These are phyloP conservation scores for Arthrocladium fulminans DNA, from an alignment of 2,329 filamentous ascomycete species.

Conservation along the genomic window DNA sequence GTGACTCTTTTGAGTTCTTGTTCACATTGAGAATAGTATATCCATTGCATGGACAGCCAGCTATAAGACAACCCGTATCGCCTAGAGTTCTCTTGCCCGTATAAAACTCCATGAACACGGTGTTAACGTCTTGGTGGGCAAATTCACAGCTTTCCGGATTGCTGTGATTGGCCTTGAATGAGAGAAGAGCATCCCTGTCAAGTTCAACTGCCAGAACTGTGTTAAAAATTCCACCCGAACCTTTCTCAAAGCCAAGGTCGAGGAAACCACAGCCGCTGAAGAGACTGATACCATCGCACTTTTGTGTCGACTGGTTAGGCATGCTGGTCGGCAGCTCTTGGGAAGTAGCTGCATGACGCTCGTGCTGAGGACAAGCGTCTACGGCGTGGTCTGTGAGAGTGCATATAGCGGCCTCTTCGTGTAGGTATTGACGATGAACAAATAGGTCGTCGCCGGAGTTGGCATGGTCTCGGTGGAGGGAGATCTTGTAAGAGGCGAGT, in stretches of 20 bases:
- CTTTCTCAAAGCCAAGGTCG: conserved; percentile 66
- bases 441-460: conserved; percentile 48
- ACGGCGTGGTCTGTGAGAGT: neutral
- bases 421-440: conserved; percentile 60
- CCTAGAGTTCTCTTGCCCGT: conserved; percentile 49
- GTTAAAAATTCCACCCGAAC: conserved; percentile 47
- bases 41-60: conserved; percentile 68
- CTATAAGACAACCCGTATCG: conserved; percentile 59
- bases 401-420: conserved; percentile 32
- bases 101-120: neutral
- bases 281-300: conserved; percentile 55
- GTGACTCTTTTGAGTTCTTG: conserved; percentile 46
- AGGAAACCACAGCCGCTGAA: conserved; percentile 74
- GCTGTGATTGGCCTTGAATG: conserved; percentile 57
- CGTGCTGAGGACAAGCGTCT: neutral
- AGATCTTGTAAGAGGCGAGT: conserved; percentile 48
- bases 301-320: neutral
- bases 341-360: neutral
- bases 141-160: conserved; percentile 27
- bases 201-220: conserved; percentile 63
- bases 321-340: neutral
- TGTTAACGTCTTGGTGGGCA: conserved; percentile 41
- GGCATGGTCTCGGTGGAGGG: conserved; percentile 45
- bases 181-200: conserved; percentile 55
- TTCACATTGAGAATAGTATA: conserved; percentile 58